These are phyloP conservation scores for Coccinonectria pachysandricola DNA, from an alignment of 2,329 filamentous ascomycete species.

Conservation along the genomic window DNA sequence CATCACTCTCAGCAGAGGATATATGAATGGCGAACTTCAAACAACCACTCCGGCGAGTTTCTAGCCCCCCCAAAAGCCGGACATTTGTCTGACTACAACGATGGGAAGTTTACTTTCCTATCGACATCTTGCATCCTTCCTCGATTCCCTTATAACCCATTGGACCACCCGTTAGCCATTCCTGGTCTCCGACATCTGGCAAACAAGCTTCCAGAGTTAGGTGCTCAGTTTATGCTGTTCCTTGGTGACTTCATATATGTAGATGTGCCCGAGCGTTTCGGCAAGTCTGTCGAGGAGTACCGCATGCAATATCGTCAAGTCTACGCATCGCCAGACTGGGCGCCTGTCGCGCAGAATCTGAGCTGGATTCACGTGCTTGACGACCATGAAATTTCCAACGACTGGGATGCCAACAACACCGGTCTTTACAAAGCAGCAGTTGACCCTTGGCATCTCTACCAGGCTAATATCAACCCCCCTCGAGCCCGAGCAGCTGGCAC, in stretches of 20 bases:
- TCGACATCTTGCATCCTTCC: conserved; percentile 89
- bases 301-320: conserved; percentile 86
- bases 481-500: conserved; percentile 40
- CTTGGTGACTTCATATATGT: conserved; percentile 84
- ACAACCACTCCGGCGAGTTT: conserved; percentile 78
- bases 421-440: conserved; percentile 70
- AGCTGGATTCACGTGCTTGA: conserved; percentile 97
- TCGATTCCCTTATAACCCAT: conserved; percentile 76
- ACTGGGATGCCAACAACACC: conserved; percentile 76
- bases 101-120: conserved; percentile 76
- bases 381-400: conserved; percentile 93
- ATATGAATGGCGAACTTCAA: conserved; percentile 80
- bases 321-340: conserved; percentile 94
- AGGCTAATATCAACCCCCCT: conserved; percentile 76
- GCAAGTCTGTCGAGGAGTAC: conserved; percentile 63
- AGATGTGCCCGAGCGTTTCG: conserved; percentile 76
- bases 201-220: conserved; percentile 57
- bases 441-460: conserved; percentile 81
- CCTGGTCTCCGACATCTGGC: conserved; percentile 71
- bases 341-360: conserved; percentile 60
- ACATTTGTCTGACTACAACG: conserved; percentile 44
- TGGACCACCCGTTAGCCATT: conserved; percentile 74
- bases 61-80: conserved; percentile 64
- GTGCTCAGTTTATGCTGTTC: conserved; percentile 71
- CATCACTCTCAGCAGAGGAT: conserved; percentile 55